These are phyloP conservation scores for Chlorella sorokiniana DNA, from an alignment of 139 green algal species.

Conservation along the genomic window DNA sequence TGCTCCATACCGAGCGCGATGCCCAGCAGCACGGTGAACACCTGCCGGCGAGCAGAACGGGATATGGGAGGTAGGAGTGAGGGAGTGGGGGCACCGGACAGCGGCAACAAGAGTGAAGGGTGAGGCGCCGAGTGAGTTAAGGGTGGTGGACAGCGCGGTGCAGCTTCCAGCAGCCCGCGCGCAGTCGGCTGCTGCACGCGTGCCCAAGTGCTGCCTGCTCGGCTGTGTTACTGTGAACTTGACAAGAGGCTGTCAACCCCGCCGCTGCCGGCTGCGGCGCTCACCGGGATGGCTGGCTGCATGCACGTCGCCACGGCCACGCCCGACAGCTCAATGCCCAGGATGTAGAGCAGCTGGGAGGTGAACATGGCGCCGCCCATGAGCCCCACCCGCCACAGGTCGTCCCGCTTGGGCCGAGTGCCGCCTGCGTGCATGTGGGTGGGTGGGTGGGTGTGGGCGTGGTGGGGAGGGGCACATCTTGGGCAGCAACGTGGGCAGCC, in stretches of 20 bases:
- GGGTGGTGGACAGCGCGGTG: not conserved
- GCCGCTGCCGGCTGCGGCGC: not conserved
- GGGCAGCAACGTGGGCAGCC: not conserved
- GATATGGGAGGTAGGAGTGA: too few relatives aligned
- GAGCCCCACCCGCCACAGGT: slow-evolving; percentile 27
- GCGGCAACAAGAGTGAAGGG: not conserved
- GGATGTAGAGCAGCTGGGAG: slow-evolving; percentile 74
- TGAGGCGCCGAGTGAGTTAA: not conserved
- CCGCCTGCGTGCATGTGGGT: slow-evolving; percentile 14
- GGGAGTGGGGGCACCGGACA: not conserved
- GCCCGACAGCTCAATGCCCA: slow-evolving; percentile 71
- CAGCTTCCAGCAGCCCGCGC: not conserved
- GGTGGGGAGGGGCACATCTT: not conserved
- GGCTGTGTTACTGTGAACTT: too few relatives aligned
- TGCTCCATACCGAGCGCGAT: slow-evolving; percentile 52
- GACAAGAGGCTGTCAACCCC: too few relatives aligned
- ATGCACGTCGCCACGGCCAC: slow-evolving; percentile 77
- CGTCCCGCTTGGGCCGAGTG: slow-evolving; percentile 22
- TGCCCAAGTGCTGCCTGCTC: too few relatives aligned
- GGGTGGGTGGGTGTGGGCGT: not conserved
- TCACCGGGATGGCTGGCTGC: slow-evolving; percentile 74
- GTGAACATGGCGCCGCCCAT: slow-evolving; percentile 22
- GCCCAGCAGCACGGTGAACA: slow-evolving; percentile 49
- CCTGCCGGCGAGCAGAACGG: not conserved
- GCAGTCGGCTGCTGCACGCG: too few relatives aligned